phyloP scores from a whole-genome alignment of 2,329 filamentous ascomycete species.

The Verticillium longisporum region DNA sequence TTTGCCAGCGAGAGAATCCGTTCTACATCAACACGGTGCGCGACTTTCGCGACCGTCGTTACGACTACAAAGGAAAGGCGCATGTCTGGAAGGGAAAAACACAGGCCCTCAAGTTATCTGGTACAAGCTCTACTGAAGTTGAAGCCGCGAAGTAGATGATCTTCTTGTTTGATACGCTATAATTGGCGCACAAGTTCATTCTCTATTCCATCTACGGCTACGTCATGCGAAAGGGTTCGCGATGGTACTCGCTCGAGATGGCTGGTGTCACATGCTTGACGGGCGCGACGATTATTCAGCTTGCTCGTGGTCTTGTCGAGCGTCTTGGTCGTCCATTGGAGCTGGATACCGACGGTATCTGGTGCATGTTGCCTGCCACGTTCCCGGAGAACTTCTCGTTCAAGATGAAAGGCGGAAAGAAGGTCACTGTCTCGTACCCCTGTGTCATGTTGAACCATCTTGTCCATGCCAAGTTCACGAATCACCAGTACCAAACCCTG shows the following conservation, averaged over 20 bases:
- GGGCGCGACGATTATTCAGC: constrained; percentile 91
- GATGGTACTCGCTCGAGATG: constrained; percentile 99
- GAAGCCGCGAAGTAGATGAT: constrained; percentile 99
- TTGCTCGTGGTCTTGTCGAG: constrained; percentile 90
- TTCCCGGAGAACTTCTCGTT: constrained; percentile 97
- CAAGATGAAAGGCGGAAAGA: constrained; percentile 93
- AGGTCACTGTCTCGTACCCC: constrained; percentile 91
- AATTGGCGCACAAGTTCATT: constrained; percentile 98
- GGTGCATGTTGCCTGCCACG: constrained; percentile 95
- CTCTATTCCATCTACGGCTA: constrained; percentile 99
- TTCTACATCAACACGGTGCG: constrained; percentile 97
- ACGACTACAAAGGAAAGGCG: constrained; percentile 97
- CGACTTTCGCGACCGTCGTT: constrained; percentile 92
- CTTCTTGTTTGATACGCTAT: constrained; percentile 87
- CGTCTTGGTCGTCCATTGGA: constrained; percentile 88
- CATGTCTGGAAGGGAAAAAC: constrained; percentile 99
- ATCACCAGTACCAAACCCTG: constrained; percentile 93
- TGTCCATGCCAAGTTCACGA: constrained; percentile 91
- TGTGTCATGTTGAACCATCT: constrained; percentile 99
- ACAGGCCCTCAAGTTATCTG: constrained; percentile 74
- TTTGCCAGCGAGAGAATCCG: constrained; percentile 95
- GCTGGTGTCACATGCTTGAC: constrained; percentile 96
- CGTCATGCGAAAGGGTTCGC: constrained; percentile 97
- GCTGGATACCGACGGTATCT: constrained; percentile 97
- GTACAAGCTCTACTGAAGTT: constrained; percentile 68